These are phyloP conservation scores for Pseudogymnoascus sp. DNA, from an alignment of 2,329 filamentous ascomycete species.

Conservation along the genomic window DNA sequence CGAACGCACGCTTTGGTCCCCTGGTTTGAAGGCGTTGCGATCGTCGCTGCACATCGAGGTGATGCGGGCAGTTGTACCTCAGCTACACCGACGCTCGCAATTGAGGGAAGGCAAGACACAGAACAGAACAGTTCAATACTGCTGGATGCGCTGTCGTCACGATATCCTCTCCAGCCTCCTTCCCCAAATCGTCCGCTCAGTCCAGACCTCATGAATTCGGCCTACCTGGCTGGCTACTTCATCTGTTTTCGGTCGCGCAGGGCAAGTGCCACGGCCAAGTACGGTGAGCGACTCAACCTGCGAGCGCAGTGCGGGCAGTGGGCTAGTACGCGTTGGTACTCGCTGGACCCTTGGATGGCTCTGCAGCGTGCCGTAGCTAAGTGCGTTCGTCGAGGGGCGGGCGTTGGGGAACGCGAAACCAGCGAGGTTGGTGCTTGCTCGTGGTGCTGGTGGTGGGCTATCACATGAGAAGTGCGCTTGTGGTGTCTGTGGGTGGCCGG, in stretches of 20 bases:
- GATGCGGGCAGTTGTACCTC: neutral
- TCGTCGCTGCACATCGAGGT: neutral
- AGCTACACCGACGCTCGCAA: neutral
- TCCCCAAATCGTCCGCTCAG: too few relatives aligned
- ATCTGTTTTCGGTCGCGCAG: neutral
- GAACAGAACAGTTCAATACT: neutral
- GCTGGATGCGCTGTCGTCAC: neutral
- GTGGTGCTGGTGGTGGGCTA: neutral
- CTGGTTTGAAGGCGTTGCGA: neutral
- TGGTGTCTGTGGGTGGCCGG: neutral
- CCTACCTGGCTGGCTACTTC: neutral
- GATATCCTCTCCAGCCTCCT: neutral
- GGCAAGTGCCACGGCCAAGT: neutral
- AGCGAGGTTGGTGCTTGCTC: neutral
- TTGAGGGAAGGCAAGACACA: neutral
- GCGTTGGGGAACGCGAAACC: neutral
- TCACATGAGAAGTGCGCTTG: neutral
- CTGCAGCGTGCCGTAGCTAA: neutral
- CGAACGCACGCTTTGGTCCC: neutral
- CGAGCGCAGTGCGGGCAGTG: neutral
- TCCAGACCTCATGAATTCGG: neutral
- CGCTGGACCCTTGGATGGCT: neutral
- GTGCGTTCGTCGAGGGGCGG: neutral
- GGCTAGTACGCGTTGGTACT: neutral
- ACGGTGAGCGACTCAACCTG: neutral